Base-by-base conservation (phyloP, 148 eudicot genomes). In the Limonium bicolor region DNA sequence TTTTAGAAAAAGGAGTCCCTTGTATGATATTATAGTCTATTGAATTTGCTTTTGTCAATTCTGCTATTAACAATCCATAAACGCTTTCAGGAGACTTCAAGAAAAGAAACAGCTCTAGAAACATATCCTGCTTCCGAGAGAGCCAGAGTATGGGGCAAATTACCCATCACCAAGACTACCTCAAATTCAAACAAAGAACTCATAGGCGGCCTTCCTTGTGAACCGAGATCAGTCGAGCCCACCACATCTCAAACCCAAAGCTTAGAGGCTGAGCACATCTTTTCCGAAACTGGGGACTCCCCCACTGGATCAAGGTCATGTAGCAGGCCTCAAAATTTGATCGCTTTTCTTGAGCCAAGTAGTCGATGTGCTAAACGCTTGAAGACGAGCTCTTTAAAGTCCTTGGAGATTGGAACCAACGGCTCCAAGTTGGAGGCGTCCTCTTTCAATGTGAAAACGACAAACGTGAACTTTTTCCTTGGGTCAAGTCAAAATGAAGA, bases 321-420 rank as follows among this genome's bases (percentile, higher is more conserved):
- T 53, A 44, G 6, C 37, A 20, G 27, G 27, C 53, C 35, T 26
- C 53, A 42, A 20, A 26, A 9, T 27, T n/a, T n/a, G n/a, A n/a
- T 45, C 63, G 34, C 32, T 39, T 27, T 22, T 38, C 23, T 36
- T n/a, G 90, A 82, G 1, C 55, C 78, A 11, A 55, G 58, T 51
- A 58, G 62, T 59, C 53, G 76, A 57, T 88, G 96, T 94, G 60
- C 77, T 42, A 84, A 88, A 55, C 94, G 94, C 17, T 68, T 83
- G 42, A 83, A 69, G 60, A 43, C 33, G 51, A 68, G 41, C 58
- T 67, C 67, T 27, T 42, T 68, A 27, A 61, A n/a, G n/a, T n/a
- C n/a, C n/a, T n/a, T n/a, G n/a, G n/a, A n/a, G n/a, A n/a, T n/a
- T n/a, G n/a, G n/a, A n/a, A n/a, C n/a, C n/a, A n/a, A n/a, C n/a